Evolutionary conservation across 2,329 filamentous ascomycete genomes (phyloP).

Genomic region (Phaeophleospora eucalypticola): DNA sequence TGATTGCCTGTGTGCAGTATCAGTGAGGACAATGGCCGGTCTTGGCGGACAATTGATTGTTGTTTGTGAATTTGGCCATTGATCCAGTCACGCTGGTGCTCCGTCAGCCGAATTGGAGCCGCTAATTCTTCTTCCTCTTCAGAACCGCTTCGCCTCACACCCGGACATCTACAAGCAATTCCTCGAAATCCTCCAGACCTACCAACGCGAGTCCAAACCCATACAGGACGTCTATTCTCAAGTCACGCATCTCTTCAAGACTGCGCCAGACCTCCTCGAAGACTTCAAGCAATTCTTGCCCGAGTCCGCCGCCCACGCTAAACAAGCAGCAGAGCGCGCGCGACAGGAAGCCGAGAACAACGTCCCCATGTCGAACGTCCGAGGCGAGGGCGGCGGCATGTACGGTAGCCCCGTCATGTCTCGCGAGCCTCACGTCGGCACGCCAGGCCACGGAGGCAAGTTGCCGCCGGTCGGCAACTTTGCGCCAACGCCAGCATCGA

Average conservation of each 20-base stretch:
- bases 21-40: neutral
- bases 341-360: slow-evolving; percentile 65
- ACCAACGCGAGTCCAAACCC: slow-evolving; percentile 94
- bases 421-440: slow-evolving; percentile 35
- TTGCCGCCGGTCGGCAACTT: slow-evolving; percentile 96
- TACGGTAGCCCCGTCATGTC: slow-evolving; percentile 38
- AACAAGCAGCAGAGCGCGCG: slow-evolving; percentile 48
- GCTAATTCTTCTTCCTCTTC: slow-evolving; percentile 5
- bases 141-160: slow-evolving; percentile 95
- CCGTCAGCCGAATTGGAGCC: neutral
- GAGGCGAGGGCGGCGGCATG: slow-evolving; percentile 46
- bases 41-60: neutral
- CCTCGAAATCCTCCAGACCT: slow-evolving; percentile 94
- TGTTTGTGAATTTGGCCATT: neutral
- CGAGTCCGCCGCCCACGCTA: slow-evolving; percentile 72
- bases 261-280: slow-evolving; percentile 88
- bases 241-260: slow-evolving; percentile 89
- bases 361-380: slow-evolving; percentile 61
- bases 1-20: neutral
- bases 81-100: neutral
- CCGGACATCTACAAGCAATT: slow-evolving; percentile 99
- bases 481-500: slow-evolving; percentile 74
- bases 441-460: slow-evolving; percentile 32
- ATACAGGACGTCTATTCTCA: slow-evolving; percentile 98
- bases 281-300: slow-evolving; percentile 99